These are phyloP conservation scores for Grosmannia clavigera DNA, from an alignment of 2,329 filamentous ascomycete genomes.

Conservation along the genomic window DNA sequence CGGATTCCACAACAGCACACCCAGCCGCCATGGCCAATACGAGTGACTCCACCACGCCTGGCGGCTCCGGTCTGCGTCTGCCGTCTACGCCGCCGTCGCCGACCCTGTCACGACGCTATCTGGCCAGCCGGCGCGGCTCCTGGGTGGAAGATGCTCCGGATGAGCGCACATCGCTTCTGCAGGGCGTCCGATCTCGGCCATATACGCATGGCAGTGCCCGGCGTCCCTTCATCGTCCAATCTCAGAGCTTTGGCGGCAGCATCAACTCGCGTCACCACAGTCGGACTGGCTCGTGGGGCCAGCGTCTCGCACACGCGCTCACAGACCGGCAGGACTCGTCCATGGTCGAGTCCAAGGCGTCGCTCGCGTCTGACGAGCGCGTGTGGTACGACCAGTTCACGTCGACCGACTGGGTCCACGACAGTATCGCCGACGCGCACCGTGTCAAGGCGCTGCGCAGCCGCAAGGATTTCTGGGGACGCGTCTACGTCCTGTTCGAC, in stretches of 20 bases:
- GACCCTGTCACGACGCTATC: conserved; percentile 11
- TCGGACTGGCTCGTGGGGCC: conserved; percentile 45
- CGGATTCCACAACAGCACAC: not conserved
- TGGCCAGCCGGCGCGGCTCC: conserved; percentile 14
- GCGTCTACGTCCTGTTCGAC: conserved; percentile 64
- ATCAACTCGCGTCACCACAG: conserved; percentile 35
- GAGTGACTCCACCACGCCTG: not conserved
- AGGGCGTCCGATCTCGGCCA: conserved; percentile 13
- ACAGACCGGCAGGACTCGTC: conserved; percentile 41
- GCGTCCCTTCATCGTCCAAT: conserved; percentile 15
- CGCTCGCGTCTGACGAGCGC: conserved; percentile 62
- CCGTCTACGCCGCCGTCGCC: conserved; percentile 19
- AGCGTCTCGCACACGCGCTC: conserved; percentile 50
- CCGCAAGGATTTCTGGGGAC: conserved; percentile 75
- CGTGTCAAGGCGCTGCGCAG: conserved; percentile 72
- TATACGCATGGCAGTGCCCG: conserved; percentile 11
- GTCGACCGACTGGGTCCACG: conserved; percentile 95
- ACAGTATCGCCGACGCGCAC: conserved; percentile 88
- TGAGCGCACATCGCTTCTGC: conserved; percentile 19
- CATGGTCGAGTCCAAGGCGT: conserved; percentile 51
- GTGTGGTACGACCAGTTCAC: conserved; percentile 99
- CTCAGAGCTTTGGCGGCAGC: conserved; percentile 19
- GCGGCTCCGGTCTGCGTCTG: conserved; percentile 8
- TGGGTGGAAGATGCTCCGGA: conserved; percentile 14
- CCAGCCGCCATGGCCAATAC: conserved; percentile 2